Evolutionary conservation across 371 early-diverging fungal species (phyloP).

Genomic region (Homolaphlyctis polyrhiza): DNA sequence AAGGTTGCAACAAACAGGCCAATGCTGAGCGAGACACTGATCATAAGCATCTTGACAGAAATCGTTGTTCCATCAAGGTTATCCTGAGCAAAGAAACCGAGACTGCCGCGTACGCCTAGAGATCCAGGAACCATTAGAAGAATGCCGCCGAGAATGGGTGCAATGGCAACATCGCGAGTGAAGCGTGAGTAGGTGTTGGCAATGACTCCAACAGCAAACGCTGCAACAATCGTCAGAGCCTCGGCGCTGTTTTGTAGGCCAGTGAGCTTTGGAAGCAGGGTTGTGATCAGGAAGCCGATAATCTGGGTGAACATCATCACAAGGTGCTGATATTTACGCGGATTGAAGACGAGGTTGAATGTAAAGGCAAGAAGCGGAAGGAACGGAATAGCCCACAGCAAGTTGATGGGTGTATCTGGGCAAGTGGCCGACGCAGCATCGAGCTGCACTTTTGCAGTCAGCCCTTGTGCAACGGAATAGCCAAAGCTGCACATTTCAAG

Average conservation of each 20-base stretch:
- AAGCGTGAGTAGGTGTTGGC: slow-evolving; percentile 36
- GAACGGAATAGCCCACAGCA: slow-evolving; percentile 18
- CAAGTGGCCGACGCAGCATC: background rate
- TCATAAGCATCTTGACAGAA: slow-evolving; percentile 48
- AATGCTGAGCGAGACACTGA: slow-evolving; percentile 46
- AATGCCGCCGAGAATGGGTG: slow-evolving; percentile 48
- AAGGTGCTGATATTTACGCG: slow-evolving; percentile 21
- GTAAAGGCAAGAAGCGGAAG: slow-evolving; percentile 21
- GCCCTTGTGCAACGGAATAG: background rate
- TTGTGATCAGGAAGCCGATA: slow-evolving; percentile 20
- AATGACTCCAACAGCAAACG: slow-evolving; percentile 29
- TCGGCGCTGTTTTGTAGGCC: slow-evolving; percentile 12
- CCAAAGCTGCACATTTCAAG: slow-evolving; percentile 6
- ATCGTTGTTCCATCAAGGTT: slow-evolving; percentile 28
- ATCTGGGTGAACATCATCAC: slow-evolving; percentile 26
- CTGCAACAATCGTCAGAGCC: slow-evolving; percentile 23
- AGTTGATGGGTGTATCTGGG: slow-evolving; percentile 8
- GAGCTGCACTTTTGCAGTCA: background rate
- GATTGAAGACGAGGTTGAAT: slow-evolving; percentile 24
- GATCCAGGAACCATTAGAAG: slow-evolving; percentile 53
- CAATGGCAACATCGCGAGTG: slow-evolving; percentile 45
- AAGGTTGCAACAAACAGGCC: slow-evolving; percentile 52
- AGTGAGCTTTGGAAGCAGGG: slow-evolving; percentile 17
- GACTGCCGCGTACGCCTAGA: slow-evolving; percentile 45
- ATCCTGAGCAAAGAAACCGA: slow-evolving; percentile 33